These are phyloP conservation scores for Cinchona pubescens DNA, from an alignment of 257 asterid genomes.

Conservation along the genomic window DNA sequence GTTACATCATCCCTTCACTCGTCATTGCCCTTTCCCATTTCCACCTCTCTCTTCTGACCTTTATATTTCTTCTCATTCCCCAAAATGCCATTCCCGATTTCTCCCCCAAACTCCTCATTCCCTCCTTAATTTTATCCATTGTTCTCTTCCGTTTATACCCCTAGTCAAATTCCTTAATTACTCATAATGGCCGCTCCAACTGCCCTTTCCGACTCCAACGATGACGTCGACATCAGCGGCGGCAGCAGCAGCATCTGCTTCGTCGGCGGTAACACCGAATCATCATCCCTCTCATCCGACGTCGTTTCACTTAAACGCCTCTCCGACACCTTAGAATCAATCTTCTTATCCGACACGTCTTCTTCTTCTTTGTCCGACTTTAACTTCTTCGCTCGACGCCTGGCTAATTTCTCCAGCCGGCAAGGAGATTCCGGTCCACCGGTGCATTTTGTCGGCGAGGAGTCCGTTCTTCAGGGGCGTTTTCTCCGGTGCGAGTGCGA, in stretches of 20 bases:
- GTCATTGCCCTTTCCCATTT: too few relatives aligned
- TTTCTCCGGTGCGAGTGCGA: conserved; percentile 37
- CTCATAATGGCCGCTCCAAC: conserved; percentile 40
- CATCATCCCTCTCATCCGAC: conserved; percentile 33
- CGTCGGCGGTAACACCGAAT: conserved; percentile 40
- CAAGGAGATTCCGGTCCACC: conserved; percentile 74
- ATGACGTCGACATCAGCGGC: conserved; percentile 42
- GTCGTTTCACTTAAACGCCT: conserved; percentile 52
- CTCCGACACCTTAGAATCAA: conserved; percentile 63
- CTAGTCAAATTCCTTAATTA: neutral
- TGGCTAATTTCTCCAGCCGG: conserved; percentile 50
- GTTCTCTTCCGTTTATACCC: neutral
- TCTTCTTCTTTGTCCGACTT: conserved; percentile 53
- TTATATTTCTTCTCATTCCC: too few relatives aligned
- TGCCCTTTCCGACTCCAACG: conserved; percentile 67
- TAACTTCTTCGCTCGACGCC: conserved; percentile 78
- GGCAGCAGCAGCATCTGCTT: conserved; percentile 72
- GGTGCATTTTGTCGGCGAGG: conserved; percentile 77
- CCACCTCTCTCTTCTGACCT: too few relatives aligned
- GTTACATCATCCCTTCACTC: conserved; percentile 4
- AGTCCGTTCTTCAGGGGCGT: conserved; percentile 61
- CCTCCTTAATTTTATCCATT: conserved; percentile 28
- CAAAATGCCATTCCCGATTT: too few relatives aligned
- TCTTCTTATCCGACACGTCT: conserved; percentile 39
- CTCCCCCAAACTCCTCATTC: conserved; percentile 7